Percentiles rank a stretch among this genome's conserved stretches.
Evolutionary conservation across 768 basidiomycete genomes (phyloP).

Genomic region (Botryobasidium botryosum): DNA sequence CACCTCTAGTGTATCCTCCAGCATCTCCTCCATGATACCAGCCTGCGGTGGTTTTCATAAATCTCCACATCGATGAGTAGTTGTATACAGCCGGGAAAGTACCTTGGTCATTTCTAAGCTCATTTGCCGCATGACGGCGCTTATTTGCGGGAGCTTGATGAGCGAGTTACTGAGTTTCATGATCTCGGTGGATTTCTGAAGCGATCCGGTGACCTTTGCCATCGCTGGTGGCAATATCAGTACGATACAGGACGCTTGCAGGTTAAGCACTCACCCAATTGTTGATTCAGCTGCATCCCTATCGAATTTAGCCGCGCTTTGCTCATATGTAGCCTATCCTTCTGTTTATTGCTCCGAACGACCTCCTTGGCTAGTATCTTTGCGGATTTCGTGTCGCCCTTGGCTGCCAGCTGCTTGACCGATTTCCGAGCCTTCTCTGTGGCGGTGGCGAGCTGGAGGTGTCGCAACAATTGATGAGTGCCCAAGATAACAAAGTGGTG

Average conservation of each 20-base stretch:
- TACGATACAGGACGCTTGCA: slow-evolving; percentile 1
- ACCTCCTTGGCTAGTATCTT: slow-evolving; percentile 85
- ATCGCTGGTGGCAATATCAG: slow-evolving; percentile 40
- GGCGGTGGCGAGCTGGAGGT: slow-evolving; percentile 55
- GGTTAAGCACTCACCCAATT: slow-evolving; percentile 49
- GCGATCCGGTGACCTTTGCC: slow-evolving; percentile 90
- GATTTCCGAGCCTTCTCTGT: slow-evolving; percentile 62
- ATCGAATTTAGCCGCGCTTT: slow-evolving; percentile 90
- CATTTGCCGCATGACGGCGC: slow-evolving; percentile 90
- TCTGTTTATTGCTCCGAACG: slow-evolving; percentile 89
- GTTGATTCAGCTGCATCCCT: slow-evolving; percentile 73
- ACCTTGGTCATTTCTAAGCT: slow-evolving; percentile 99
- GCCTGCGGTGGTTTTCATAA: slow-evolving; percentile 53
- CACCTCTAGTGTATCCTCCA: slow-evolving; percentile 71
- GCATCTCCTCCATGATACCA: slow-evolving; percentile 96
- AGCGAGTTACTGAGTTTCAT: slow-evolving; percentile 96
- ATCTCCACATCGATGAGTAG: slow-evolving; percentile 5
- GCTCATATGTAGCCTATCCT: slow-evolving; percentile 76
- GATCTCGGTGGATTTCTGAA: slow-evolving; percentile 96
- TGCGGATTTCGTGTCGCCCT: slow-evolving; percentile 86
- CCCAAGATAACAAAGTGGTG: background rate
- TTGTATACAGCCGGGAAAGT: slow-evolving; percentile 12
- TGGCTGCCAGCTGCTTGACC: slow-evolving; percentile 77
- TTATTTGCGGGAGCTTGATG: slow-evolving; percentile 82
- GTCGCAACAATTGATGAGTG: background rate